phyloP scores from a whole-genome alignment of 495 filamentous ascomycete genomes.

The Talaromyces adpressus region DNA sequence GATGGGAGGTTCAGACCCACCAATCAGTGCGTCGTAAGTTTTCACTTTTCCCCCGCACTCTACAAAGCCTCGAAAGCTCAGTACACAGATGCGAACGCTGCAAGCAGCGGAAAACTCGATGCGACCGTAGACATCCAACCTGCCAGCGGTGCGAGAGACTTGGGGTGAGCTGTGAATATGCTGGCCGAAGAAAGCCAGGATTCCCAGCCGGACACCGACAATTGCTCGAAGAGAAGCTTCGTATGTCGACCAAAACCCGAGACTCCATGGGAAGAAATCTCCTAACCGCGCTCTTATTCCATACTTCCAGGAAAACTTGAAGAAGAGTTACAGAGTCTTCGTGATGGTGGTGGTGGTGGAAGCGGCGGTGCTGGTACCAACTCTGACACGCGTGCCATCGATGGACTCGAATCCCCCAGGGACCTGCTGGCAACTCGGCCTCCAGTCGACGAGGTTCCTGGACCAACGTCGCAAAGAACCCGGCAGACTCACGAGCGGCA shows the following conservation, averaged over 20 bases:
- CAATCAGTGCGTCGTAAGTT: background rate
- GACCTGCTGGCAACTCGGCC: background rate
- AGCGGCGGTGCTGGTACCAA: background rate
- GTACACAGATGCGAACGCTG: background rate
- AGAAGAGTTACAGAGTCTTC: background rate
- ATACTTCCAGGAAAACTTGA: background rate
- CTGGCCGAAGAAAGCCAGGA: background rate
- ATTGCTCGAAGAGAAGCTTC: constrained; percentile 2
- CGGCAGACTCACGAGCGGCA: background rate
- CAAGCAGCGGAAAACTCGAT: constrained; percentile 2
- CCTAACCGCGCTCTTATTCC: background rate
- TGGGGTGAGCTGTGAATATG: background rate
- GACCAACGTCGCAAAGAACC: background rate
- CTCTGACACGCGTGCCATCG: background rate
- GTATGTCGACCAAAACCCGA: background rate
- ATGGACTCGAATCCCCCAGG: background rate
- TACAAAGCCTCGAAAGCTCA: background rate
- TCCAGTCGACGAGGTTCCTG: background rate
- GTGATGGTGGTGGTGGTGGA: background rate
- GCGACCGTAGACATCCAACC: background rate
- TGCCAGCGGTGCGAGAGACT: background rate
- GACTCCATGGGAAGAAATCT: background rate
- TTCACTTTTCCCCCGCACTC: background rate
- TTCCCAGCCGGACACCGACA: background rate
- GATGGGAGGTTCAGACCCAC: background rate